Percentiles rank a stretch among this genome's conserved stretches.
These are phyloP conservation scores for Cutaneotrichosporon dermatis DNA, from an alignment of 1,284 basidiomycete genomes.

Conservation along the genomic window DNA sequence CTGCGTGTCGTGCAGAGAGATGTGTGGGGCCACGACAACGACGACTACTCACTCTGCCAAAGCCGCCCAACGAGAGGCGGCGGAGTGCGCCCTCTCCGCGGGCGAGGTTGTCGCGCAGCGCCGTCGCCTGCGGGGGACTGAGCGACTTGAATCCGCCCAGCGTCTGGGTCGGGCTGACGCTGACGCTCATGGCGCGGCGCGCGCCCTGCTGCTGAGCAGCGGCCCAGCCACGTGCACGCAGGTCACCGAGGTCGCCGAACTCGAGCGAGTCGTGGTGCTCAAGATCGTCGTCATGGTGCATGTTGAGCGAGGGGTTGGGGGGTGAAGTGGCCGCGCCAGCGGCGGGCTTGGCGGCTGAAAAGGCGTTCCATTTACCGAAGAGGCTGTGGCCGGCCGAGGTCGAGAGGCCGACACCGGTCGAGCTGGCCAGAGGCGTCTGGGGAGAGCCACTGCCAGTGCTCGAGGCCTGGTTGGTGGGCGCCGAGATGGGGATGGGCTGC, in stretches of 20 bases:
- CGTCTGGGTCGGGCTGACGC: conserved; percentile 15
- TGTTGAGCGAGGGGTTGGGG: too few species aligned
- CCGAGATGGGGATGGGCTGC: conserved; percentile 17
- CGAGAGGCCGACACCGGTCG: conserved; percentile 6
- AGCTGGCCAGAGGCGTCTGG: conserved; percentile 26
- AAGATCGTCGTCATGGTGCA: conserved; percentile 10
- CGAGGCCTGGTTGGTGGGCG: background rate
- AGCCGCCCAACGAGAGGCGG: conserved; percentile 35
- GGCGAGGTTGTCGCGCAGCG: conserved; percentile 39
- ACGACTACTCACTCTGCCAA: conserved; percentile 27
- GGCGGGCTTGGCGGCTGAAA: conserved; percentile 2
- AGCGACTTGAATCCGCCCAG: conserved; percentile 4
- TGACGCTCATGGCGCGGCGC: conserved; percentile 34
- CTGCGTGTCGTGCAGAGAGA: background rate
- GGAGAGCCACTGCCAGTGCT: conserved; percentile 24
- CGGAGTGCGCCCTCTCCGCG: conserved; percentile 41
- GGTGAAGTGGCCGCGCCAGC: background rate
- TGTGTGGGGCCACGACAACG: background rate
- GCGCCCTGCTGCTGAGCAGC: conserved; percentile 20
- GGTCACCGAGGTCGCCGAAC: conserved; percentile 38
- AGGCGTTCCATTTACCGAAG: conserved; percentile 20
- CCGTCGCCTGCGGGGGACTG: conserved; percentile 15
- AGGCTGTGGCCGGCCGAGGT: conserved; percentile 5
- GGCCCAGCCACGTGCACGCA: conserved; percentile 29
- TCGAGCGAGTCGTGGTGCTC: conserved; percentile 37